A percentile compares a stretch with the other conserved stretches of the same genome.
Conservation (phyloP, 768 basidiomycete genomes). For the Serendipita sp. region DNA sequence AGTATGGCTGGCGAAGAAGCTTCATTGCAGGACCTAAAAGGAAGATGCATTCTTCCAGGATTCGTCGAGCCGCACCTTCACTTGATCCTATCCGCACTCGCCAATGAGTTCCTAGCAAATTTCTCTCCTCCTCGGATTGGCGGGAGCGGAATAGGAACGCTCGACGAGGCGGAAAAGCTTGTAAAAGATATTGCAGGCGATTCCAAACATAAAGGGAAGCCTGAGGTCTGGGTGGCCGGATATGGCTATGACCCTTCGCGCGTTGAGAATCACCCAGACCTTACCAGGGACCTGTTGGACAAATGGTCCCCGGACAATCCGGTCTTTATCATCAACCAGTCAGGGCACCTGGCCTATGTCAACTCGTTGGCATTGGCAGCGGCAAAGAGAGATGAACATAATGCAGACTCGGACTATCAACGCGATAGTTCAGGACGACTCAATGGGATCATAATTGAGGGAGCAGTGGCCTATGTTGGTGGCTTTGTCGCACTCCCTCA, state of each 20-base stretch:
- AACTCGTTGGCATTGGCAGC: not conserved
- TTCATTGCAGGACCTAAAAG: not conserved
- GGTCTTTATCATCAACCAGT: slow-evolving; percentile 7
- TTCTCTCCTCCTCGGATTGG: not conserved
- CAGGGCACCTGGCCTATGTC: slow-evolving; percentile 8
- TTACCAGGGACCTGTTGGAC: not conserved
- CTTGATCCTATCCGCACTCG: slow-evolving; percentile 8
- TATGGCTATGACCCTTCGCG: slow-evolving; percentile 9
- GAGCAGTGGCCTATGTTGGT: too few relatives aligned
- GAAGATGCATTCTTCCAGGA: slow-evolving; percentile 7
- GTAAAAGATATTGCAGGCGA: not conserved
- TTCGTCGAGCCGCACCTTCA: slow-evolving; percentile 10
- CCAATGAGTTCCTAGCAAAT: not conserved
- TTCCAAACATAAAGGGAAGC: not conserved
- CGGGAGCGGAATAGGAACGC: not conserved
- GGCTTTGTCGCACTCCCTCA: too few relatives aligned
- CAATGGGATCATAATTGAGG: too few relatives aligned
- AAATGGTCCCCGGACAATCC: not conserved
- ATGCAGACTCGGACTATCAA: too few relatives aligned
- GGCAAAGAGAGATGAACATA: not conserved
- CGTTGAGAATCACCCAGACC: not conserved
- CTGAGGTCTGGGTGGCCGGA: slow-evolving; percentile 2
- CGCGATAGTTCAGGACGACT: too few relatives aligned
- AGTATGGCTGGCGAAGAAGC: not conserved
- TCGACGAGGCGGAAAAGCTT: too few relatives aligned